phyloP scores from a whole-genome alignment of 495 filamentous ascomycete genomes.

The Neurospora tetraspora region DNA sequence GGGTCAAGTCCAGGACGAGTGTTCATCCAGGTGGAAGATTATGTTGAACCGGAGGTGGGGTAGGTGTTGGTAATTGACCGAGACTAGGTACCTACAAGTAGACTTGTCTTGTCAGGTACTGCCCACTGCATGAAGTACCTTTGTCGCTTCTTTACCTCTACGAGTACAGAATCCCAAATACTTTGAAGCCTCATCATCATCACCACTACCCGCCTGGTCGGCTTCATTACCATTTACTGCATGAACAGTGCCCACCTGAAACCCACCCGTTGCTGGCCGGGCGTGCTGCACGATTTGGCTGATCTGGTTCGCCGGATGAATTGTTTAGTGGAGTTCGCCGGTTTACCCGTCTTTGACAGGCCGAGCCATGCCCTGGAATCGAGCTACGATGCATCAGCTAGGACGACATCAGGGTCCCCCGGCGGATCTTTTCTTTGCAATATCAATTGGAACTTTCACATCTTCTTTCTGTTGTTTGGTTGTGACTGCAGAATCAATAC shows the following conservation, averaged over 20 bases:
- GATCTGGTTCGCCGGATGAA: background rate
- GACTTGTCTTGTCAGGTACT: background rate
- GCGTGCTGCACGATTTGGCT: background rate
- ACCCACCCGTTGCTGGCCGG: background rate
- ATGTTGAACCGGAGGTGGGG: background rate
- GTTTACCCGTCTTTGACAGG: background rate
- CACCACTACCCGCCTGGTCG: background rate
- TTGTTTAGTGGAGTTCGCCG: background rate
- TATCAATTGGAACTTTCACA: background rate
- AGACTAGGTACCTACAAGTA: background rate
- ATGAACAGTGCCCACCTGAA: background rate
- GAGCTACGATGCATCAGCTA: background rate
- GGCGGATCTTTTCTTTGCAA: background rate
- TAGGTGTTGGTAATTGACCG: background rate
- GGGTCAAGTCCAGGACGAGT: background rate
- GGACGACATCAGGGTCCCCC: background rate
- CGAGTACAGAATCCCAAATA: background rate
- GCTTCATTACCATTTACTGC: background rate
- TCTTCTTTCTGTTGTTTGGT: background rate
- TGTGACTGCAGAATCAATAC: background rate
- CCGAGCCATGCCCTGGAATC: background rate
- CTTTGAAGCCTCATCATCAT: background rate
- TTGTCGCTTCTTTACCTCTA: background rate
- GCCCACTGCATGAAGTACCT: background rate
- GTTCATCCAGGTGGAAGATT: background rate